Base-by-base conservation (phyloP, 768 basidiomycete species). In the Amanita pallidorosea region DNA sequence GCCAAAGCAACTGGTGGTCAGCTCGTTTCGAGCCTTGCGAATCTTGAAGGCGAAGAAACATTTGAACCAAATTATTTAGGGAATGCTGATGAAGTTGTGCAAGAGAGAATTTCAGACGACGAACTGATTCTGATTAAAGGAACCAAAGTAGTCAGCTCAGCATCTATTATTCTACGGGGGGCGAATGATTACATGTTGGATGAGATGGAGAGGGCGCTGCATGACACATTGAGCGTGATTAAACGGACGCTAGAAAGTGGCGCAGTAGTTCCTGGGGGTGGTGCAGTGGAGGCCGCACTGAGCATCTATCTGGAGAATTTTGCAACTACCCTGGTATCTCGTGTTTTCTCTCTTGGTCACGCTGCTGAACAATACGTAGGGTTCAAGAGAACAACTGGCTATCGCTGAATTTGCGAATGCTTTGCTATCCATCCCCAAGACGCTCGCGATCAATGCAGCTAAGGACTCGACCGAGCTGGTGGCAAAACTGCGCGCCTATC, bases 101-200 rank as follows among this genome's bases (percentile, higher is more conserved):
- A 99, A 65, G 93, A 97, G 70, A 79, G 95, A 54, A 92, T 98
- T 64, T 85, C 91, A n/a, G 96, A 99, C 60, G 96, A 99, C 64
- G 95, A 99, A 63, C 77, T 96, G 41, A 98, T 98, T 65, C 71
- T 99, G 56, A 74, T 98, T 72, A 99, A 97, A 72, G 96, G 96
- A 2, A 98, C 94, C 45, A 98, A 95, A 69, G 85, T 92, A 37
- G 94, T 98, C 62, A 93, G 71, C 70, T 94, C 92, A 20, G 76
- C 87, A 12, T 96, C 93, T 17, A 88, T 99, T 60, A 80, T 99
- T 52, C 74, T 99, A 53, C 80, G 96, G 49, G 96, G 96, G 41
- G 96, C 96, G 25, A 99, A 98, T 66, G 96, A 99, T 67, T 97
- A 95, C 66, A 93, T 97, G 88, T 71, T 98, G 58, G 96, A 99